Conservation (phyloP, 2,329 filamentous ascomycete genomes). For the Colletotrichum paranaense region DNA sequence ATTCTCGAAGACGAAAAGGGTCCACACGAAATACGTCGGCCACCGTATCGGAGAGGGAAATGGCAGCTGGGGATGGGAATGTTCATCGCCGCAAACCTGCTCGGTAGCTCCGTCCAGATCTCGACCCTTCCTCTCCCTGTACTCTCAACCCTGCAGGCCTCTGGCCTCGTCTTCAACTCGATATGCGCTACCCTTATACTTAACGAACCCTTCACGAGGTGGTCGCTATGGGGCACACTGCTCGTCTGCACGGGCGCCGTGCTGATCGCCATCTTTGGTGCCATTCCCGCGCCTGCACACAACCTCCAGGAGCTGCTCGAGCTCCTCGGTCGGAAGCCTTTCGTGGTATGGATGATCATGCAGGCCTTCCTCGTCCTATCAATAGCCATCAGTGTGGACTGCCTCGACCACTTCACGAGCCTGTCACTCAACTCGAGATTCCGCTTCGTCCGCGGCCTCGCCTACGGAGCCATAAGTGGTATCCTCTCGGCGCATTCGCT, state of each 20-base stretch:
- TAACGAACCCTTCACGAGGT: constrained; percentile 91
- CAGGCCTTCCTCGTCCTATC: constrained; percentile 79
- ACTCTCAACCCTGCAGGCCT: constrained; percentile 93
- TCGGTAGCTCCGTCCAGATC: constrained; percentile 97
- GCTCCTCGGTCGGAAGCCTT: constrained; percentile 78
- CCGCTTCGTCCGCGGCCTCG: constrained; percentile 82
- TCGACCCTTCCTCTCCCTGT: constrained; percentile 95
- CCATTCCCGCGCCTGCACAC: constrained; percentile 93
- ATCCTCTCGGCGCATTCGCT: constrained; percentile 94
- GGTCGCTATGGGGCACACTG: constrained; percentile 90
- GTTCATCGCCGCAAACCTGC: constrained; percentile 93
- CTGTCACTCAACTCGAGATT: constrained; percentile 73
- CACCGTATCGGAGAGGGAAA: constrained; percentile 88
- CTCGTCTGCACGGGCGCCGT: constrained; percentile 91
- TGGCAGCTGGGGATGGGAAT: constrained; percentile 99
- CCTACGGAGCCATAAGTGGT: constrained; percentile 90
- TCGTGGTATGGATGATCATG: constrained; percentile 88
- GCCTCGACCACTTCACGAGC: constrained; percentile 62
- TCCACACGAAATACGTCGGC: constrained; percentile 80
- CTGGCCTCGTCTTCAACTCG: constrained; percentile 97
- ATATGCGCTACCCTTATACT: constrained; percentile 95
- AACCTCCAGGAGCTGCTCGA: constrained; percentile 83
- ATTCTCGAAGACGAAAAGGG: constrained; percentile 96
- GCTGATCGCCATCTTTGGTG: constrained; percentile 92
- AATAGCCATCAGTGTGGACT: constrained; percentile 73